Percentiles rank a stretch among this genome's conserved stretches.
Evolutionary conservation across 139 green algal genomes (phyloP).

Genomic region (Zygnema circumcarinatum): DNA sequence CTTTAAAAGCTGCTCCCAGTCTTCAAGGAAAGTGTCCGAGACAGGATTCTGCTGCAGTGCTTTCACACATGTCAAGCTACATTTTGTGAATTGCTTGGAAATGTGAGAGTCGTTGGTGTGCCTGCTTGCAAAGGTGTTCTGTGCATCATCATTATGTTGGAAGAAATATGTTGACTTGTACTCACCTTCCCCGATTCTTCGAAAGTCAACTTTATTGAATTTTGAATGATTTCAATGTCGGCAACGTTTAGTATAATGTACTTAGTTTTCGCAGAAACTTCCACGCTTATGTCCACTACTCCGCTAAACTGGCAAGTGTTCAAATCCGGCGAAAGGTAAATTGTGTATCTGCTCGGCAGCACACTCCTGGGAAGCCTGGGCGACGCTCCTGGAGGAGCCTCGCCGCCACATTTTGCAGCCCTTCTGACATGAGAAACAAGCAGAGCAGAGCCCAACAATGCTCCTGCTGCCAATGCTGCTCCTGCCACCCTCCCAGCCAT

Average conservation of each 20-base stretch:
- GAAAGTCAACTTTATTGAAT: background rate
- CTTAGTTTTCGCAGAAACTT: background rate
- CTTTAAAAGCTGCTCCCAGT: too few relatives aligned
- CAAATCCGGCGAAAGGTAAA: background rate
- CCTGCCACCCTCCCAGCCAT: background rate
- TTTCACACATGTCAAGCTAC: too few relatives aligned
- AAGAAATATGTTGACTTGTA: too few relatives aligned
- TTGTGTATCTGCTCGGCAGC: background rate
- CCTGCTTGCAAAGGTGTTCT: too few relatives aligned
- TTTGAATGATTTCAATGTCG: background rate
- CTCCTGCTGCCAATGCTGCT: background rate
- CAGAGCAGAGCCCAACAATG: background rate
- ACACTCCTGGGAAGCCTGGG: background rate
- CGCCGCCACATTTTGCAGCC: background rate
- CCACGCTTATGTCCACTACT: background rate
- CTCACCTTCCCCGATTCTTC: background rate
- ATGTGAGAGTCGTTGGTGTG: too few relatives aligned
- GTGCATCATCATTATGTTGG: too few relatives aligned
- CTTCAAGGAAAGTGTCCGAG: too few relatives aligned
- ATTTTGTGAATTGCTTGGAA: too few relatives aligned
- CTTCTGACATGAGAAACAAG: background rate
- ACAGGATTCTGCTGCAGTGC: too few relatives aligned
- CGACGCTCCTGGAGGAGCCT: background rate
- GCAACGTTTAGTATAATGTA: background rate
- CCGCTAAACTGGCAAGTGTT: conserved; percentile 3